These are phyloP conservation scores for Thelephora terrestris DNA, from an alignment of 1,284 basidiomycete genomes.

Conservation along the genomic window DNA sequence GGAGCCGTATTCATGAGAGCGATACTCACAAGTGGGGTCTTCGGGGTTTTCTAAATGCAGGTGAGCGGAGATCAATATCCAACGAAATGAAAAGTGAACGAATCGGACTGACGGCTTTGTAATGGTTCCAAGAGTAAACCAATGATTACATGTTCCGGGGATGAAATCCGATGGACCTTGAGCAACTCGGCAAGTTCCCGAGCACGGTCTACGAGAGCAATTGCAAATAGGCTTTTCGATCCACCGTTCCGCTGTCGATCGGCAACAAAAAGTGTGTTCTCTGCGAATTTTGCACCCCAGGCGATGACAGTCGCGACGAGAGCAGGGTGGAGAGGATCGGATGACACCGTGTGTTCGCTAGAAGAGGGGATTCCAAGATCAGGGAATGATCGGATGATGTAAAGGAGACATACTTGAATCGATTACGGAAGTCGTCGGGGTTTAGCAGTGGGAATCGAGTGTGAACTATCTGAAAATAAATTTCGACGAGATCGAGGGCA, in stretches of 20 bases:
- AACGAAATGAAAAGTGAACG: neutral
- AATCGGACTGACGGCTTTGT: slow-evolving; percentile 60
- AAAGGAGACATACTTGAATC: slow-evolving; percentile 39
- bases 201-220: slow-evolving; percentile 68
- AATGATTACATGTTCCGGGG: slow-evolving; percentile 71
- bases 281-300: slow-evolving; percentile 88
- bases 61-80: slow-evolving; percentile 1
- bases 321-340: slow-evolving; percentile 15
- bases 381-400: slow-evolving; percentile 17
- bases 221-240: slow-evolving; percentile 63
- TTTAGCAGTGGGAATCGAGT: slow-evolving; percentile 75
- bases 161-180: slow-evolving; percentile 76
- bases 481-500: slow-evolving; percentile 80
- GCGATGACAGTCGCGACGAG: slow-evolving; percentile 83
- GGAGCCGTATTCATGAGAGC: neutral
- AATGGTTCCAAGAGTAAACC: slow-evolving; percentile 67
- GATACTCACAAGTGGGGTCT: slow-evolving; percentile 36
- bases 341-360: slow-evolving; percentile 7
- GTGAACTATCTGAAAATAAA: slow-evolving; percentile 83
- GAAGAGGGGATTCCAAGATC: slow-evolving; percentile 6
- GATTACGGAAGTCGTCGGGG: slow-evolving; percentile 62
- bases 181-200: slow-evolving; percentile 77
- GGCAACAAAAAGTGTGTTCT: slow-evolving; percentile 69
- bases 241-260: slow-evolving; percentile 65
- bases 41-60: slow-evolving; percentile 3